These are phyloP conservation scores for Erythrobasidium hasegawianum DNA, from an alignment of 1,284 basidiomycete genomes.

Conservation along the genomic window DNA sequence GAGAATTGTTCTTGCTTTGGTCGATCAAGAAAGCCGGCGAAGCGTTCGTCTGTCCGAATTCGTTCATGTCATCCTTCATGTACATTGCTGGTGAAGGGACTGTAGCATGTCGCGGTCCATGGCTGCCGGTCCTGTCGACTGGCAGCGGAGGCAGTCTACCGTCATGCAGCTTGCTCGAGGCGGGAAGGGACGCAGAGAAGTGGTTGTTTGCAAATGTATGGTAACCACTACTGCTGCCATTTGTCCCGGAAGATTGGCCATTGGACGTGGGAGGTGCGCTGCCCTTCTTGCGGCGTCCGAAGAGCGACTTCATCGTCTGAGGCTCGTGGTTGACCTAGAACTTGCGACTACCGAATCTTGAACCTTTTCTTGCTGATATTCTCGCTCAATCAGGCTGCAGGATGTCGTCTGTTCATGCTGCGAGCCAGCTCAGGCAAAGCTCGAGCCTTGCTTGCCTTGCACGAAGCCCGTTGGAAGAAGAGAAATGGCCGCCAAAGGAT, in stretches of 20 bases:
- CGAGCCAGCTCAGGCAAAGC: no score
- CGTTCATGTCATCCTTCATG: neutral
- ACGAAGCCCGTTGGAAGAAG: no score
- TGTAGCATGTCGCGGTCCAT: neutral
- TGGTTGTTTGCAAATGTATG: neutral
- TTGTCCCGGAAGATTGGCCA: neutral
- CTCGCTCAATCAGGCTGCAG: no score
- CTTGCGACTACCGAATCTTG: no score
- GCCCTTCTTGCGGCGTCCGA: conserved; percentile 22
- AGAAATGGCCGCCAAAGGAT: no score
- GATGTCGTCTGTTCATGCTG: no score
- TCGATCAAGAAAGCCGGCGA: neutral
- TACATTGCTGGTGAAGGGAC: neutral
- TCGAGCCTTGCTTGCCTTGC: no score
- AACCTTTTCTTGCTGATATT: no score
- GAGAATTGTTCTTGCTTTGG: conserved; percentile 1
- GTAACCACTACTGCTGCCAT: conserved; percentile 6
- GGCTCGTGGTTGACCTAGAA: no score
- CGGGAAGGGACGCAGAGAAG: conserved; percentile 25
- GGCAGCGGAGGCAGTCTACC: conserved; percentile 3
- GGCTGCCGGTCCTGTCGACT: neutral
- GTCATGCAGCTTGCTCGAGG: conserved; percentile 14
- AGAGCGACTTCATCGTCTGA: conserved; percentile 1
- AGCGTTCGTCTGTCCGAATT: neutral
- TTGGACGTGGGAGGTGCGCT: conserved; percentile 16